A percentile compares a stretch with the other conserved stretches of the same genome.
Conservation (phyloP, 2,329 filamentous ascomycete genomes). For the Eurotiales sp. region DNA sequence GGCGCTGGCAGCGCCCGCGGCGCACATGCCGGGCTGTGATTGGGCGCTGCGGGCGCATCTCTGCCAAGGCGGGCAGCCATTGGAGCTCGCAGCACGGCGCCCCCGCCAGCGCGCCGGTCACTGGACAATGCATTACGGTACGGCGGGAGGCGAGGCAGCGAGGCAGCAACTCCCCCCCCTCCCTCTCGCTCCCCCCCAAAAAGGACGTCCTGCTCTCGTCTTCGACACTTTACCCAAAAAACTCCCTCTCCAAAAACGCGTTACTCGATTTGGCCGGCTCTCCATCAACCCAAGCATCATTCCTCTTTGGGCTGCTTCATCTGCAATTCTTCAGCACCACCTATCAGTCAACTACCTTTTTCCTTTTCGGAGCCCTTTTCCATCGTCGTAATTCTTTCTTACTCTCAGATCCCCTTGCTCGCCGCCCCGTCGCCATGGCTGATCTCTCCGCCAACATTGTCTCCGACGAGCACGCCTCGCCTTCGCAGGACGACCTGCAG, state of each 20-base stretch:
- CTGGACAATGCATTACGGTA: too few relatives aligned
- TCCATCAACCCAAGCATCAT: slow-evolving; percentile 39
- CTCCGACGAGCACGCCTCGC: slow-evolving; percentile 64
- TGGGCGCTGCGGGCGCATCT: background rate
- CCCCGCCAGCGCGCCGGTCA: slow-evolving; percentile 12
- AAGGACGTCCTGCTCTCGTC: slow-evolving; percentile 15
- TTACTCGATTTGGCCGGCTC: slow-evolving; percentile 46
- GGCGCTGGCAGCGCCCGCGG: background rate
- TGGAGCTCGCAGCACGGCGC: slow-evolving; percentile 7
- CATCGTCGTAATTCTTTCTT: background rate
- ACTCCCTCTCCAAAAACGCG: slow-evolving; percentile 38
- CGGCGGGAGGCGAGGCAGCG: too few relatives aligned
- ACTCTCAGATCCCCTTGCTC: slow-evolving; percentile 9
- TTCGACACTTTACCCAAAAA: slow-evolving; percentile 37
- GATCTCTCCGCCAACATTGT: slow-evolving; percentile 72
- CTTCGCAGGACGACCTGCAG: slow-evolving; percentile 68
- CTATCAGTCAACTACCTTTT: slow-evolving; percentile 8
- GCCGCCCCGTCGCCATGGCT: slow-evolving; percentile 56
- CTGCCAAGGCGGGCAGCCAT: background rate
- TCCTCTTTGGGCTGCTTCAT: slow-evolving; percentile 41
- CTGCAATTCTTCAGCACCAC: slow-evolving; percentile 16
- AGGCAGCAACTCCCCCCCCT: too few relatives aligned
- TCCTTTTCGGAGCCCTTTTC: slow-evolving; percentile 12
- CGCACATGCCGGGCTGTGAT: background rate
- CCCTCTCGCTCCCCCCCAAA: slow-evolving; percentile 24